Evolutionary conservation across 2,329 filamentous ascomycete genomes (phyloP).

Genomic region (Colletotrichum brevisporum): DNA sequence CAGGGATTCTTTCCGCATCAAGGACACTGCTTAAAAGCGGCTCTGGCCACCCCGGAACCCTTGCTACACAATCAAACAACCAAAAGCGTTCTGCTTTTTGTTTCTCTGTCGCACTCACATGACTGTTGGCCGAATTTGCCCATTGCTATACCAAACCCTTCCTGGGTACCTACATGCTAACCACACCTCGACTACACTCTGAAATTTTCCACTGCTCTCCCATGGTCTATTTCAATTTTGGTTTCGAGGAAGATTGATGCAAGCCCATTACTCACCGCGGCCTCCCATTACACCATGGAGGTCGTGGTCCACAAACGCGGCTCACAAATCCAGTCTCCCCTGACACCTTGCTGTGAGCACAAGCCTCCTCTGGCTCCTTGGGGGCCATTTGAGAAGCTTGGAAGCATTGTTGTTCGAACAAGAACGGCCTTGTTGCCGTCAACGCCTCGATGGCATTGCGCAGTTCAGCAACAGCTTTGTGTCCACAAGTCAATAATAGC

Average conservation of each 20-base stretch:
- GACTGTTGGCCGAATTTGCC: neutral
- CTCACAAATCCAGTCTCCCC: neutral
- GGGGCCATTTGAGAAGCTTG: neutral
- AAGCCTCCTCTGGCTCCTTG: neutral
- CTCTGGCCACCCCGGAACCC: conserved; percentile 46
- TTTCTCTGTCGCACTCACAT: neutral
- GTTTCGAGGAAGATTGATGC: conserved; percentile 80
- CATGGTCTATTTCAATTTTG: conserved; percentile 88
- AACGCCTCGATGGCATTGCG: conserved; percentile 5
- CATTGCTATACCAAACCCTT: neutral
- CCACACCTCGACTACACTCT: conserved; percentile 83
- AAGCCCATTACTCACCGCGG: conserved; percentile 69
- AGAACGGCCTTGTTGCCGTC: neutral
- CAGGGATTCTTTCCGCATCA: conserved; percentile 37
- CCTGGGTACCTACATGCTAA: no score
- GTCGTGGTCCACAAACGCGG: no score
- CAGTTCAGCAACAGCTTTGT: conserved; percentile 4
- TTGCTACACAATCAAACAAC: conserved; percentile 45
- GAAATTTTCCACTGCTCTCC: conserved; percentile 72
- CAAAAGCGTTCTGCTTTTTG: neutral
- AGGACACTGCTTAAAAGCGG: conserved; percentile 33
- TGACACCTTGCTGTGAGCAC: neutral
- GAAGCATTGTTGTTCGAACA: neutral
- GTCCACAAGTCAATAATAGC: neutral
- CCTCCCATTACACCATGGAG: no score